Percentiles rank a stretch among this genome's conserved stretches.
These are phyloP conservation scores for Fusarium drepaniforme DNA, from an alignment of 2,329 filamentous ascomycete species.

Conservation along the genomic window DNA sequence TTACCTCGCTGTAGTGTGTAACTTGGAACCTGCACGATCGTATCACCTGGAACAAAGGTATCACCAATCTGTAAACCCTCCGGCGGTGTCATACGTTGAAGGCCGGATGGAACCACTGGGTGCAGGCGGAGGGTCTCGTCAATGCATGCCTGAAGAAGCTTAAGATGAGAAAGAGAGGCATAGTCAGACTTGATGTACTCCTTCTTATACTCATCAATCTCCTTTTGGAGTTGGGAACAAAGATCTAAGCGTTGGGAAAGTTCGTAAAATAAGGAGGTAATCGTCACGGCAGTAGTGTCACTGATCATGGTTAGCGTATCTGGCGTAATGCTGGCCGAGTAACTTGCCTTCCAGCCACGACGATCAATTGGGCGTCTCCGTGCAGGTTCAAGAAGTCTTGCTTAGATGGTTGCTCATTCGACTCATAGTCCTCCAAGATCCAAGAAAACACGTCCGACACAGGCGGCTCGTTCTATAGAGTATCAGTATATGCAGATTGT, in stretches of 20 bases:
- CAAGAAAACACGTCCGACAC: slow-evolving; percentile 48
- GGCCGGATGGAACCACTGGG: slow-evolving; percentile 51
- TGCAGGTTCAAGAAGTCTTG: slow-evolving; percentile 43
- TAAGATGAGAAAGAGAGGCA: slow-evolving; percentile 37
- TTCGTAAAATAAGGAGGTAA: slow-evolving; percentile 50
- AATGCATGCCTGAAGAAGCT: slow-evolving; percentile 52
- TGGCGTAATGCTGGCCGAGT: background rate
- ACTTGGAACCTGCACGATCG: slow-evolving; percentile 28
- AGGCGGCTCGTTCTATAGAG: slow-evolving; percentile 21
- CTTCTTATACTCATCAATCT: slow-evolving; percentile 44
- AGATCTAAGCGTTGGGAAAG: slow-evolving; percentile 49
- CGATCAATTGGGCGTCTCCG: slow-evolving; percentile 47
- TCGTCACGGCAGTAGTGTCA: slow-evolving; percentile 52
- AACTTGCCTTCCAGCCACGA: slow-evolving; percentile 48
- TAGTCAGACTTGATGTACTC: slow-evolving; percentile 25
- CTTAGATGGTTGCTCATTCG: slow-evolving; percentile 12
- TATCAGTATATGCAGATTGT: background rate
- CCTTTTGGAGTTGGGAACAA: slow-evolving; percentile 48
- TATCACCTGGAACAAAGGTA: slow-evolving; percentile 32
- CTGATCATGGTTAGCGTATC: slow-evolving; percentile 6
- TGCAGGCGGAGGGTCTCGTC: slow-evolving; percentile 55
- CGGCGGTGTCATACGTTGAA: slow-evolving; percentile 52
- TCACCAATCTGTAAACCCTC: slow-evolving; percentile 47
- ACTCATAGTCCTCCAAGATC: slow-evolving; percentile 46
- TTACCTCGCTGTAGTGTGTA: slow-evolving; percentile 51